Evolutionary conservation across 2,329 filamentous ascomycete genomes (phyloP), one percentile per base, ranked within the genome.

Genomic region (Acrocalymma vagum): DNA sequence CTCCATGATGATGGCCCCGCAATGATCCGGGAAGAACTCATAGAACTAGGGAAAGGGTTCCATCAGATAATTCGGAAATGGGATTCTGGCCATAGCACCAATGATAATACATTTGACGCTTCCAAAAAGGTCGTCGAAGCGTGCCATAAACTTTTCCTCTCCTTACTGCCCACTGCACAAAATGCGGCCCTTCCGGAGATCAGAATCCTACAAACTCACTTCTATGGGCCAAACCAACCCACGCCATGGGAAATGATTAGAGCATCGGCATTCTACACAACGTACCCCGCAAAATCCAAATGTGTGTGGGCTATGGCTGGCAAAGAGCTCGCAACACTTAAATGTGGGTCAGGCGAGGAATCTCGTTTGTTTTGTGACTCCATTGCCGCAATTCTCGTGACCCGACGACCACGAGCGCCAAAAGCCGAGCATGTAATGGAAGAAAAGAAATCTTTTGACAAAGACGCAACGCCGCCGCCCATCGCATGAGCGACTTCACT

Each of bases 231-330:
- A n/a, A n/a, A 38, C 3, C 28, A 43, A 3, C 45, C 45, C 14
- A 49, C 47, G 7, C 7, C 53, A 0, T 81, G 78, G 78, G 67
- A 74, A 1, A 44, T 70, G 0, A 52, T 80, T 5, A 74, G 71
- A 29, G 77, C 78, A 2, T 78, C 75, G 1, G 58, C 70, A 1
- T 38, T 76, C 2, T 73, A 72, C 20, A 51, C 50, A 4, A 43
- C 33, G 0, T 62, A 62, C 13, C 53, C 58, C 5, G 46, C 47
- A 3, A 51, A 53, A 10, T 21, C 24, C 5, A 48, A 48, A 0
- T 67, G 76, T 20, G 60, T 72, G 1, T 74, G 69, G 30, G 45
- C 53, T 16, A 65, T 75, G 49, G 73, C 73, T 0, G 73, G 73
- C 5, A 42, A 47, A 9, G 68, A 75, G 40, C 55, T 77, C 3